Conservation (phyloP, 768 basidiomycete genomes). For the Sporobolomyces phaffii region DNA sequence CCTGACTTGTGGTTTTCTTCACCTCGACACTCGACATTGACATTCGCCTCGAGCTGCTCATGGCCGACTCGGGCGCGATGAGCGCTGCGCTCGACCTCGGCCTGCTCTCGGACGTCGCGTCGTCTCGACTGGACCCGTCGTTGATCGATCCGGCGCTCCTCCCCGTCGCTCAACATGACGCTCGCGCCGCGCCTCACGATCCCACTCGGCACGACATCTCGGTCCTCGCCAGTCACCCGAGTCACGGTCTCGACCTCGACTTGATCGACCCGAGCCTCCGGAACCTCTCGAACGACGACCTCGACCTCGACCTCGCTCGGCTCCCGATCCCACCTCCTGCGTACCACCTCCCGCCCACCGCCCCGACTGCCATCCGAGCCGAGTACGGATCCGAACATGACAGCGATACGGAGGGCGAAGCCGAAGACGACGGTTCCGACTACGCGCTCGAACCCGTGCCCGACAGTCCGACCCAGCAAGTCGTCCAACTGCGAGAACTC, state of each 20-base stretch:
- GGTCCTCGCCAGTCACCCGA: neutral
- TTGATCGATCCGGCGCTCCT: neutral
- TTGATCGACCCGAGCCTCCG: neutral
- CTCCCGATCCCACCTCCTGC: neutral
- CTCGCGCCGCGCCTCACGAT: neutral
- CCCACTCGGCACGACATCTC: too few relatives aligned
- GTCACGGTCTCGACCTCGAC: neutral
- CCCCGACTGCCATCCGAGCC: neutral
- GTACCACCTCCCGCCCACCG: too few relatives aligned
- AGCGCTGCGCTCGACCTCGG: too few relatives aligned
- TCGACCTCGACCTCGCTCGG: neutral
- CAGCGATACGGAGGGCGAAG: neutral
- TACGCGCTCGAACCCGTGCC: neutral
- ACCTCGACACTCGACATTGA: too few relatives aligned
- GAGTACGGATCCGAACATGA: neutral
- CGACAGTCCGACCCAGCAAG: neutral
- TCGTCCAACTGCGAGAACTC: slow-evolving; percentile 2
- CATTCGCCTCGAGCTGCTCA: too few relatives aligned
- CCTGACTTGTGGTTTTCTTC: too few relatives aligned
- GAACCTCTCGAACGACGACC: neutral
- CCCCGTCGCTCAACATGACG: neutral
- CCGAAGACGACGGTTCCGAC: too few relatives aligned
- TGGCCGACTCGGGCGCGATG: too few relatives aligned
- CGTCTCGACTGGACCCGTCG: neutral
- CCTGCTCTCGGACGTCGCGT: too few relatives aligned